Conservation (phyloP, 768 basidiomycete genomes). For the Rhodotorula taiwanensis region DNA sequence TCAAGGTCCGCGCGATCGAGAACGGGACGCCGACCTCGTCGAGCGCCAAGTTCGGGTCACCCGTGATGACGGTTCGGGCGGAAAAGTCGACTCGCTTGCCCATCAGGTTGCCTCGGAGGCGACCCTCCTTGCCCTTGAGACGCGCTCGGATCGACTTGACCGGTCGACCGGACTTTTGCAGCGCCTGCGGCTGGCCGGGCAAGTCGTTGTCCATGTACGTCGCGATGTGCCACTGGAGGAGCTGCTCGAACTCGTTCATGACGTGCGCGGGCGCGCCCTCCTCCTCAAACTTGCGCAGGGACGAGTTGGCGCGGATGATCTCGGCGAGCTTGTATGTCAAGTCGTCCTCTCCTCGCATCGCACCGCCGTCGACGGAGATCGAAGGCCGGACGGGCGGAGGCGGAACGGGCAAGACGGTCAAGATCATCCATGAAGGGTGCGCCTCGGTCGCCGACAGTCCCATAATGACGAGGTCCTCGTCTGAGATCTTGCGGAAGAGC, state of each 20-base stretch:
- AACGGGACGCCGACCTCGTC: conserved; percentile 95
- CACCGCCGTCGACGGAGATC: conserved; percentile 93
- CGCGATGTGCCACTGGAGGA: conserved; percentile 97
- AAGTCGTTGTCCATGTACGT: conserved; percentile 99
- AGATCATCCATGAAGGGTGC: conserved; percentile 98
- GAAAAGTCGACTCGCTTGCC: conserved; percentile 99
- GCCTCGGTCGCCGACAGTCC: conserved; percentile 94
- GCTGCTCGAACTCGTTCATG: conserved; percentile 88
- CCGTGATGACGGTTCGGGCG: conserved; percentile 96
- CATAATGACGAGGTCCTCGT: conserved; percentile 75
- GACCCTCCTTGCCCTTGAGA: conserved; percentile 97
- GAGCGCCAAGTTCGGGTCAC: conserved; percentile 91
- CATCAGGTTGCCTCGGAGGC: conserved; percentile 96
- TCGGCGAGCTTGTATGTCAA: conserved; percentile 96
- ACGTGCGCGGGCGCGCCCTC: conserved; percentile 96
- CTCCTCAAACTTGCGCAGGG: conserved; percentile 83
- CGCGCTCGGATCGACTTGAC: conserved; percentile 97
- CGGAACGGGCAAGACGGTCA: conserved; percentile 94
- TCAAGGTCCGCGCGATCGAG: conserved; percentile 95
- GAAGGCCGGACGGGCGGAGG: conserved; percentile 97
- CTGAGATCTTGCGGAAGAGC: conserved; percentile 90
- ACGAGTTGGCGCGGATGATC: conserved; percentile 89
- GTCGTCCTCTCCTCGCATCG: conserved; percentile 95
- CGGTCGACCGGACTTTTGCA: conserved; percentile 94
- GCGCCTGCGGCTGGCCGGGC: conserved; percentile 91